These are phyloP conservation scores for Cryomyces antarcticus DNA, from an alignment of 495 filamentous ascomycete genomes.

Conservation along the genomic window DNA sequence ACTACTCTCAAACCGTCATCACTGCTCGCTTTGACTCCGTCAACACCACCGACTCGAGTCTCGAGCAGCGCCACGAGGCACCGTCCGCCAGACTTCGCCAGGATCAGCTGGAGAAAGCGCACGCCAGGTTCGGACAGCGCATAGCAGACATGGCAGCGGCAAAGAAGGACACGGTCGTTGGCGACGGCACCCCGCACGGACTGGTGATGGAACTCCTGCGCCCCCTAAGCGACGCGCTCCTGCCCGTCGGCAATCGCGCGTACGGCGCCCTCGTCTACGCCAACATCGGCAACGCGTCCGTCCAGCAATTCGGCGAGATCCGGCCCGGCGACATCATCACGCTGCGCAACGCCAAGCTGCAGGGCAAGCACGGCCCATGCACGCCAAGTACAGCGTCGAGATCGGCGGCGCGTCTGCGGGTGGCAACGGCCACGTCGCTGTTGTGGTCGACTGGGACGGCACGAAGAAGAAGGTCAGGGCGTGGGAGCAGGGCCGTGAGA, in stretches of 20 bases:
- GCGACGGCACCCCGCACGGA: constrained; percentile 59
- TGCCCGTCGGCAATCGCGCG: constrained; percentile 63
- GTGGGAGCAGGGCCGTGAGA: constrained; percentile 91
- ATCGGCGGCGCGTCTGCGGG: constrained; percentile 46
- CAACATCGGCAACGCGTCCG: constrained; percentile 82
- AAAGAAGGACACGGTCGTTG: constrained; percentile 60
- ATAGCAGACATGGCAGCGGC: constrained; percentile 45
- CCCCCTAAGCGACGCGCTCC: constrained; percentile 50
- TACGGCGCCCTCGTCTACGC: constrained; percentile 86
- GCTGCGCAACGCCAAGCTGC: constrained; percentile 84
- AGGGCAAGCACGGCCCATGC: constrained; percentile 87
- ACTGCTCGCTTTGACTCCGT: constrained; percentile 59
- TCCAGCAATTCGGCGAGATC: constrained; percentile 83
- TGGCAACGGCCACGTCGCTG: constrained; percentile 58
- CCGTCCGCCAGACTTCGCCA: constrained; percentile 74
- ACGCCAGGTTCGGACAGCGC: constrained; percentile 51
- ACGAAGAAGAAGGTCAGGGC: constrained; percentile 94
- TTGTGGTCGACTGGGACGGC: constrained; percentile 98
- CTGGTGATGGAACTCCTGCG: constrained; percentile 61
- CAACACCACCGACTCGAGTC: constrained; percentile 44
- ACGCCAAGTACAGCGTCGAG: constrained; percentile 76
- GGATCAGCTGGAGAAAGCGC: constrained; percentile 76
- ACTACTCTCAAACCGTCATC: constrained; percentile 89
- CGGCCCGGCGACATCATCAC: constrained; percentile 83
- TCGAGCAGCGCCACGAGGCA: constrained; percentile 75